Evolutionary conservation across 345 rosid genomes (phyloP), one percentile per base, ranked within the genome.

Genomic region (rapeseed (Brassica napus)): DNA sequence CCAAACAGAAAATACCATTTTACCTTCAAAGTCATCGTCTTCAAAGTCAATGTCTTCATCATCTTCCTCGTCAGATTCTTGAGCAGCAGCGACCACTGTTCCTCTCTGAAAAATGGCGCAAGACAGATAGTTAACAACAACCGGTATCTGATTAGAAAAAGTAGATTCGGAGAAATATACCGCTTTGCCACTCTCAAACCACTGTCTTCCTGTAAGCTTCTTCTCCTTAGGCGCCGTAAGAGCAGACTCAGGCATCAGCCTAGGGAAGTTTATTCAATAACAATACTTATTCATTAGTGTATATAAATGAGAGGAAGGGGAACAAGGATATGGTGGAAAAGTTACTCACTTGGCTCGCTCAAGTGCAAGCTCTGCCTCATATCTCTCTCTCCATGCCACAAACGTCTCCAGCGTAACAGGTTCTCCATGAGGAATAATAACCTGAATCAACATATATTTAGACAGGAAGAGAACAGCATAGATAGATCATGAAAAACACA

Each of bases 351-450:
- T 95, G 82, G 99, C 99, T 82, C 90, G 87, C 85, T 92, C 96
- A 76, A 95, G 89, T 44, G 99, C 98, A 84, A 95, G 84, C 87
- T 93, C 99, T 79, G 98, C 99, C 82, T 95, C 98, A 81, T 79
- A 93, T 85, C 92, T 90, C 83, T 93, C 99, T 78, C 99, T 90
- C 99, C 99, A 93, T 1, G 88, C 97, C 79, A 90, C 69, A 89
- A 95, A 95, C 15, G 99, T 90, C 69, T 91, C 94, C 74, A 91
- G 77, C 4, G 97, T 93, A 69, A 95, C 99, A 81, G 97, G 91
- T 84, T 95, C 99, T 78, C 99, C 99, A 86, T 93, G 99, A 31
- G 99, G 99, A 57, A 95, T 76, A 85, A 93, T 87, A 23, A 93
- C 82, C 94, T 95, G 83, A 26, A 59, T 55, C n/a, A 71, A 44